These are phyloP conservation scores for Tilletia caries DNA, from an alignment of 1,284 basidiomycete species.

Conservation along the genomic window DNA sequence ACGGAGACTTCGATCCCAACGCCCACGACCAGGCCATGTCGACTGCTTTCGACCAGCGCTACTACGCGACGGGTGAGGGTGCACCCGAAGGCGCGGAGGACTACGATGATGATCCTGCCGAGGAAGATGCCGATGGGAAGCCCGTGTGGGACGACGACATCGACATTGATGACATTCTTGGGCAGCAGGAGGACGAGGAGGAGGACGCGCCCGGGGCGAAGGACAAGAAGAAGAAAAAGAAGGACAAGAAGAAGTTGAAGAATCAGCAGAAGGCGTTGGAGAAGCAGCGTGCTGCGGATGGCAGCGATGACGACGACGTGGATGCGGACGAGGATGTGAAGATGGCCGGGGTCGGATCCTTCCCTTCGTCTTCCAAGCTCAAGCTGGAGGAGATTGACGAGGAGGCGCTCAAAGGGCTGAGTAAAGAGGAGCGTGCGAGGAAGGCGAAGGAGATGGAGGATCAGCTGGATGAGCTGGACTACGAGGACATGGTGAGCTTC, in stretches of 20 bases:
- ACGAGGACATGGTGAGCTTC: slow-evolving; percentile 82
- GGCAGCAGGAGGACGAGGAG: slow-evolving; percentile 55
- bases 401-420: neutral
- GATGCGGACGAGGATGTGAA: slow-evolving; percentile 24
- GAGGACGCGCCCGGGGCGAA: slow-evolving; percentile 56
- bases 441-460: slow-evolving; percentile 81
- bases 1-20: slow-evolving; percentile 50
- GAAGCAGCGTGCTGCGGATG: slow-evolving; percentile 31
- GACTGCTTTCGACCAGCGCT: slow-evolving; percentile 42
- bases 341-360: neutral
- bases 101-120: slow-evolving; percentile 25
- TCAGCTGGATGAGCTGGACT: slow-evolving; percentile 82
- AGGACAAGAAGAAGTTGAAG: slow-evolving; percentile 68
- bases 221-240: slow-evolving; percentile 62
- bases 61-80: slow-evolving; percentile 28
- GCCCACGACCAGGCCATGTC: slow-evolving; percentile 48
- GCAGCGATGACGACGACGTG: slow-evolving; percentile 48
- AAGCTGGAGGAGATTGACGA: neutral
- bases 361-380: neutral
- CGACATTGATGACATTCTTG: slow-evolving; percentile 69
- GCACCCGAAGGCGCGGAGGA: slow-evolving; percentile 6
- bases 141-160: slow-evolving; percentile 86
- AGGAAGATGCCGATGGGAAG: slow-evolving; percentile 62
- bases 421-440: slow-evolving; percentile 37
- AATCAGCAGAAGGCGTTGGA: slow-evolving; percentile 27